These are phyloP conservation scores for Pascua sp. DNA, from an alignment of 1,284 basidiomycete species.

Conservation along the genomic window DNA sequence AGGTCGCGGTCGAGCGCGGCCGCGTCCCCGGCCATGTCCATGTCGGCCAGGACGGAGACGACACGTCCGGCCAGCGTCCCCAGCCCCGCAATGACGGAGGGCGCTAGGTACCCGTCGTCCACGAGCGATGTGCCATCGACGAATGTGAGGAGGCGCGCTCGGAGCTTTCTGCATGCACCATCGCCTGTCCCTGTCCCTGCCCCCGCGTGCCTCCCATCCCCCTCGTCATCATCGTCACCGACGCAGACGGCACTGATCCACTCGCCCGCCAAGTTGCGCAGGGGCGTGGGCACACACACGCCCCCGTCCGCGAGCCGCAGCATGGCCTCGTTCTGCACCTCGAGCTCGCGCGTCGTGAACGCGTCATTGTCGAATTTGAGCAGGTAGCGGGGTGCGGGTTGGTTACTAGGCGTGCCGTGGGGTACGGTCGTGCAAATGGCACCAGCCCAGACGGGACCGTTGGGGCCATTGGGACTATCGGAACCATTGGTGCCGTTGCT, in stretches of 20 bases:
- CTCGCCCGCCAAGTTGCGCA: neutral
- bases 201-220: no score
- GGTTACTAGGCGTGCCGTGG: neutral
- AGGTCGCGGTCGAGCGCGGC: conserved; percentile 10
- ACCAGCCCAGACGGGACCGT: no score
- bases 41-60: neutral
- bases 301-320: neutral
- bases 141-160: conserved; percentile 11
- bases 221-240: neutral
- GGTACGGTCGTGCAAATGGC: no score
- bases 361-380: conserved; percentile 17
- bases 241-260: neutral
- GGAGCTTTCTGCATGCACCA: neutral
- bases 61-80: conserved; percentile 7
- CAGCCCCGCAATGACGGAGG: neutral
- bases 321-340: conserved; percentile 11
- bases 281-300: conserved; percentile 1
- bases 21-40: neutral
- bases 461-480: no score
- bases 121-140: conserved; percentile 8
- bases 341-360: conserved; percentile 6
- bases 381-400: conserved; percentile 1
- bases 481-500: no score
- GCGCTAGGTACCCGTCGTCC: conserved; percentile 7
- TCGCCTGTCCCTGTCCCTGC: no score